phyloP scores from a whole-genome alignment of 257 asterid species.

The Scutellaria galericulata region DNA sequence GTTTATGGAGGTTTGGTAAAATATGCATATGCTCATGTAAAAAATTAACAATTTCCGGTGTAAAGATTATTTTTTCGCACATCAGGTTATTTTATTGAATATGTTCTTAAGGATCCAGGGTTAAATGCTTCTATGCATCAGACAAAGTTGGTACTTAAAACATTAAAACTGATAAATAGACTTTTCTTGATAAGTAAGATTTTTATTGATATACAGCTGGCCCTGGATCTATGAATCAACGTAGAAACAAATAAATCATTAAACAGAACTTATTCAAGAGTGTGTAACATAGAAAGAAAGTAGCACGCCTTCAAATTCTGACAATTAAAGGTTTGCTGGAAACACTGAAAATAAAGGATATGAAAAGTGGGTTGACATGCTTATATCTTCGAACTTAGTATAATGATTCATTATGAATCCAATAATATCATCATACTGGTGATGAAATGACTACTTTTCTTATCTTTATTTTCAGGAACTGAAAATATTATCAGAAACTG shows the following conservation, averaged over 20 bases:
- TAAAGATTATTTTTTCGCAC: background rate
- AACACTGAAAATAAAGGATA: background rate
- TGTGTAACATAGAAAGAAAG: too few relatives aligned
- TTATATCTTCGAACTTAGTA: background rate
- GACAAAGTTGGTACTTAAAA: conserved; percentile 1
- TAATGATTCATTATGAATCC: conserved; percentile 3
- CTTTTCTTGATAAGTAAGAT: background rate
- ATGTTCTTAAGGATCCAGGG: conserved; percentile 9
- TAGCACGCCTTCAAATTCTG: too few relatives aligned
- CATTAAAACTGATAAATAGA: background rate
- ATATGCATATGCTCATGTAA: background rate
- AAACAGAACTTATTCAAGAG: background rate
- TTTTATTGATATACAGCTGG: background rate
- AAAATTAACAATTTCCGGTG: background rate
- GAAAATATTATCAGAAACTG: conserved; percentile 9
- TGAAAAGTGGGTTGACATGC: background rate
- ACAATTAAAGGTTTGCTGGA: background rate
- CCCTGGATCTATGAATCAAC: background rate
- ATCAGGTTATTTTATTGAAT: background rate
- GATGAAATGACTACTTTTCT: conserved; percentile 14
- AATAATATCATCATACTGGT: background rate
- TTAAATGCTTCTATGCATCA: background rate
- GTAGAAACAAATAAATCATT: background rate
- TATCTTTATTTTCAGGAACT: background rate
- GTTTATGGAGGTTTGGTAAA: conserved; percentile 10